A percentile compares a stretch with the other conserved stretches of the same genome.
These are phyloP conservation scores for Scedosporium dehoogii DNA, from an alignment of 2,329 filamentous ascomycete genomes.

Conservation along the genomic window DNA sequence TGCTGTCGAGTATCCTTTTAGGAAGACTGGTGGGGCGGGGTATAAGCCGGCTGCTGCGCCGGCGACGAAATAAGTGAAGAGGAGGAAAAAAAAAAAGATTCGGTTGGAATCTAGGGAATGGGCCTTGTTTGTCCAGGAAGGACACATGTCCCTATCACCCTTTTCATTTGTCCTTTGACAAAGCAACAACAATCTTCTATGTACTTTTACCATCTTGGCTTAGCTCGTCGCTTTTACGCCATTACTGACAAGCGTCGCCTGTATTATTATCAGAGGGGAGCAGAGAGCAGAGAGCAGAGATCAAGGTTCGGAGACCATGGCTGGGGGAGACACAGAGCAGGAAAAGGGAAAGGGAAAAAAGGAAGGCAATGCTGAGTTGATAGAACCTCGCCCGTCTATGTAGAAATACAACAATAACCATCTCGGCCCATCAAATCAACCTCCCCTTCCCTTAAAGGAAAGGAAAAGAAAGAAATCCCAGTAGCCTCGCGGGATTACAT, in stretches of 20 bases:
- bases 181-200: too few species aligned
- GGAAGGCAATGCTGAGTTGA: not conserved
- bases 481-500: not conserved
- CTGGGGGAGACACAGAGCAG: not conserved
- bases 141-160: too few species aligned
- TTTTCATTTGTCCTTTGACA: too few species aligned
- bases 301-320: too few species aligned
- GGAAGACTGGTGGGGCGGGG: slow-evolving; percentile 14
- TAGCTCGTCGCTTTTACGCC: too few species aligned
- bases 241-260: too few species aligned
- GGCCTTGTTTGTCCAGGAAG: too few species aligned
- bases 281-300: too few species aligned
- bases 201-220: too few species aligned
- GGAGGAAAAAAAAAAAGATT: not conserved
- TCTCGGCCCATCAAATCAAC: not conserved
- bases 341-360: not conserved
- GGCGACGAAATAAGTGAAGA: not conserved
- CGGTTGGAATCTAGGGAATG: too few species aligned
- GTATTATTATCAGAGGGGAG: too few species aligned
- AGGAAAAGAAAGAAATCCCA: not conserved
- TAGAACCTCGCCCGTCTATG: not conserved
- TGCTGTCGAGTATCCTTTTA: slow-evolving; percentile 54
- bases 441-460: not conserved
- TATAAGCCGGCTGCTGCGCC: not conserved
- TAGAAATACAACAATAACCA: slow-evolving; percentile 9